Evolutionary conservation across 495 filamentous ascomycete genomes (phyloP).

Genomic region (Halenospora varia): DNA sequence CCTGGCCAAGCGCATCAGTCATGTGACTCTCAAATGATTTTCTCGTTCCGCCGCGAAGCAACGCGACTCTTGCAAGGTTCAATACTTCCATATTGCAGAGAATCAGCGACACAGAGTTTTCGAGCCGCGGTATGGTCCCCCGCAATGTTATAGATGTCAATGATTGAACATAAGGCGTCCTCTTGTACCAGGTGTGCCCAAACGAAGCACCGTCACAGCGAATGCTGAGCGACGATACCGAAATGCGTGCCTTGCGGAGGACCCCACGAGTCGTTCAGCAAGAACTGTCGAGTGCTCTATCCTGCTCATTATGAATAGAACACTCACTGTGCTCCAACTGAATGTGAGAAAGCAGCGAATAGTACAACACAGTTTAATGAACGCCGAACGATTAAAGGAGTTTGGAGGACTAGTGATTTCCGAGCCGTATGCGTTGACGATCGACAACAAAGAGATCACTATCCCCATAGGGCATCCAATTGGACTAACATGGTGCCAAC

Average conservation of each 20-base stretch:
- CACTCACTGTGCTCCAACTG: constrained; percentile 26
- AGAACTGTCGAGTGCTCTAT: constrained; percentile 28
- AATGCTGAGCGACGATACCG: constrained; percentile 19
- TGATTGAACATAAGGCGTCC: constrained; percentile 19
- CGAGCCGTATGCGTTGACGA: constrained; percentile 28
- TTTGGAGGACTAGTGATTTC: constrained; percentile 24
- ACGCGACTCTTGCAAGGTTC: no score
- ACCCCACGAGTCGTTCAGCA: constrained; percentile 31
- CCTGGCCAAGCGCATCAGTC: no score
- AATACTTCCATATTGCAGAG: no score
- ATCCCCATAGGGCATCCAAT: constrained; percentile 29
- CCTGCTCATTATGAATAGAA: constrained; percentile 28
- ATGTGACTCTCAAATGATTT: no score
- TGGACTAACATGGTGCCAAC: constrained; percentile 30
- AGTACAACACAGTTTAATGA: constrained; percentile 30
- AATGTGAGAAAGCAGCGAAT: constrained; percentile 30
- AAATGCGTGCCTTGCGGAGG: constrained; percentile 28
- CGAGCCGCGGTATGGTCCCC: no score
- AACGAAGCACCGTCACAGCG: constrained; percentile 26
- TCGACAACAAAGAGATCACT: constrained; percentile 21
- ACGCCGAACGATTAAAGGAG: constrained; percentile 21
- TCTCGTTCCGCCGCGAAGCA: no score
- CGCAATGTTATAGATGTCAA: constrained; percentile 31
- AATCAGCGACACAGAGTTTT: no score
- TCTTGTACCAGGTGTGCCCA: constrained; percentile 27